phyloP scores from a whole-genome alignment of 176 grass and related monocot genomes.

The Phragmites australis region DNA sequence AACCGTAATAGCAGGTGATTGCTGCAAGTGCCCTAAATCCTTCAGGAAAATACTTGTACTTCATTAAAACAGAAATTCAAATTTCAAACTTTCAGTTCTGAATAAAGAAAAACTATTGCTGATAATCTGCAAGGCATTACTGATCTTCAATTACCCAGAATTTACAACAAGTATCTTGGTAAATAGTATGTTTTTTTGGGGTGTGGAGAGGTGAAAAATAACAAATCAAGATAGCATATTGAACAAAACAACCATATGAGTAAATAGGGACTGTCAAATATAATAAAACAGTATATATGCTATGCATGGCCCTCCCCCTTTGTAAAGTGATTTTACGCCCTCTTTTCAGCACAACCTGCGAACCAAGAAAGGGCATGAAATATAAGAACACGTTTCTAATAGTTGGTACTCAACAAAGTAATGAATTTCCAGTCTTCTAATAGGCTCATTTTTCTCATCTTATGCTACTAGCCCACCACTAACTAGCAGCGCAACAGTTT shows the following conservation, averaged over 20 bases:
- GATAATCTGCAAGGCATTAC: slow-evolving; percentile 8
- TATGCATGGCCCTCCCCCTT: slow-evolving; percentile 56
- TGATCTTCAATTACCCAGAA: not conserved
- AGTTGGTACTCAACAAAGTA: not conserved
- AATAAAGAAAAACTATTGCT: not conserved
- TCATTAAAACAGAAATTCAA: not conserved
- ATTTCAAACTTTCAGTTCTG: not conserved
- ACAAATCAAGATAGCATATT: not conserved
- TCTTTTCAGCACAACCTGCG: slow-evolving; percentile 72
- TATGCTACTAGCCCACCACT: not conserved
- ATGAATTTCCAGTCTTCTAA: slow-evolving; percentile 26
- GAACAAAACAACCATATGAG: not conserved
- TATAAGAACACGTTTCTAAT: slow-evolving; percentile 7
- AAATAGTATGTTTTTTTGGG: slow-evolving; percentile 1
- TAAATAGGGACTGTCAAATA: not conserved
- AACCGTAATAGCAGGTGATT: not conserved
- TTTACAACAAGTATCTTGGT: slow-evolving; percentile 1
- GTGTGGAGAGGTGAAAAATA: not conserved
- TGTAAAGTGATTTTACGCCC: slow-evolving; percentile 80
- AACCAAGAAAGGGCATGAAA: slow-evolving; percentile 32
- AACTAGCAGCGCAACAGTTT: slow-evolving; percentile 7
- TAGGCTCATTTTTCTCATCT: slow-evolving; percentile 13
- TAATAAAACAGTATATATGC: not conserved
- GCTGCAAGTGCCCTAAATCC: not conserved
- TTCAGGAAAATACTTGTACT: not conserved